These are phyloP conservation scores for Astrocystis sublimbata DNA, from an alignment of 495 filamentous ascomycete genomes.

Conservation along the genomic window DNA sequence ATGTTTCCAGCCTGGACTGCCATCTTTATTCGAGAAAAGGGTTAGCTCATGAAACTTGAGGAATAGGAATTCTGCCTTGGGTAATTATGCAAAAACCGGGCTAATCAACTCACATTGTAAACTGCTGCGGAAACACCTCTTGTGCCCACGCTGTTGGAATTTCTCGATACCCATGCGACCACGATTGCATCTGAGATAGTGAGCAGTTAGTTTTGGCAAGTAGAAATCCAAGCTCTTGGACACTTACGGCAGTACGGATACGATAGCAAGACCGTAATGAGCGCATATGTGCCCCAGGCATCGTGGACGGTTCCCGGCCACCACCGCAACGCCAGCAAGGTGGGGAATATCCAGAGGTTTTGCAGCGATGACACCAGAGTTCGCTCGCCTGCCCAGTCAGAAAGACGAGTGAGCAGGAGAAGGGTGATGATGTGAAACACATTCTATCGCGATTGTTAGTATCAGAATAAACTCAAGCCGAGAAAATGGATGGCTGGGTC, in stretches of 20 bases:
- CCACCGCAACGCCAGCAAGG: conserved; percentile 52
- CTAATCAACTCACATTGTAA: conserved; percentile 58
- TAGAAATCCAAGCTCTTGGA: background rate
- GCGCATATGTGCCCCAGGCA: conserved; percentile 56
- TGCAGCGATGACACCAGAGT: conserved; percentile 55
- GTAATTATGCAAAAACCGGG: too few species aligned
- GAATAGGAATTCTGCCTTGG: background rate
- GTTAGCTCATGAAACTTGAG: background rate
- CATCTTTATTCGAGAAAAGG: conserved; percentile 50
- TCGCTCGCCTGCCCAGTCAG: conserved; percentile 59
- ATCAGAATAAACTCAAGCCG: conserved; percentile 1
- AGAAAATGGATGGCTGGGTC: background rate
- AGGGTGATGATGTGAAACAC: conserved; percentile 49
- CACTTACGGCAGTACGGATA: conserved; percentile 42
- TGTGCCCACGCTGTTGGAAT: conserved; percentile 68
- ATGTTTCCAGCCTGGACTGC: conserved; percentile 64
- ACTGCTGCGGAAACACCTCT: conserved; percentile 63
- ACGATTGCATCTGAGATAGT: conserved; percentile 53
- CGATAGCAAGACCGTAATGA: conserved; percentile 54
- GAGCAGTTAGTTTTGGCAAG: background rate
- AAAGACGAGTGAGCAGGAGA: conserved; percentile 56
- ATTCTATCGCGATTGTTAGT: conserved; percentile 35
- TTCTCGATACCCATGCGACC: conserved; percentile 63
- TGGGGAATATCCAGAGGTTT: conserved; percentile 59
- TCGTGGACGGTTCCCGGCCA: conserved; percentile 34